A percentile compares a stretch with the other conserved stretches of the same genome.
phyloP scores from a whole-genome alignment of 371 early-diverging fungal genomes.

The Rhizomucor miehei region DNA sequence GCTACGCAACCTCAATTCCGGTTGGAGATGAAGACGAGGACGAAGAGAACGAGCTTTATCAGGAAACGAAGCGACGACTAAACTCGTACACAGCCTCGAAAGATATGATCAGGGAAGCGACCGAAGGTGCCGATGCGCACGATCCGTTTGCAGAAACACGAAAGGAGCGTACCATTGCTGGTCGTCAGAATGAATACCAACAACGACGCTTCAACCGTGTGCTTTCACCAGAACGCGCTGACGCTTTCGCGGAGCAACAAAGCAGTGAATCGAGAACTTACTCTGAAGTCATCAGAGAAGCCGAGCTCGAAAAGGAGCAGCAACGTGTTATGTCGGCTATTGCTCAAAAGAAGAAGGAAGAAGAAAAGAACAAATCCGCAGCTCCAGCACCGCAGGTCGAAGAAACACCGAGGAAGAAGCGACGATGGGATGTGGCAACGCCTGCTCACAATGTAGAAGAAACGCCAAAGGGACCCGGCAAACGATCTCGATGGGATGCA shows the following conservation, averaged over 20 bases:
- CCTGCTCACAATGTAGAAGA: constrained; percentile 65
- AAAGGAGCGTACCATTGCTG: constrained; percentile 63
- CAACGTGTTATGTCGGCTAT: constrained; percentile 65
- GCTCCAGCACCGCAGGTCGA: constrained; percentile 38
- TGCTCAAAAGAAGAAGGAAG: constrained; percentile 71
- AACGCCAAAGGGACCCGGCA: constrained; percentile 52
- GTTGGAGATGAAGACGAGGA: constrained; percentile 61
- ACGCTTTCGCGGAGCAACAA: constrained; percentile 71
- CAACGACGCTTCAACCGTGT: constrained; percentile 74
- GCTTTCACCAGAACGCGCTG: constrained; percentile 85
- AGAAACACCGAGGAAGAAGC: constrained; percentile 54
- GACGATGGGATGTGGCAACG: constrained; percentile 89
- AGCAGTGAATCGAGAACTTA: constrained; percentile 64
- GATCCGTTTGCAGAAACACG: constrained; percentile 70
- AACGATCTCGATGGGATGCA: constrained; percentile 82
- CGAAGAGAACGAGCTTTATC: constrained; percentile 44
- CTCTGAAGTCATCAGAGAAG: constrained; percentile 83
- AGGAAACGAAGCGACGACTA: constrained; percentile 48
- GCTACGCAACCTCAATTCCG: constrained; percentile 69
- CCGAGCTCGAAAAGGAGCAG: constrained; percentile 83
- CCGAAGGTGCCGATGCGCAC: constrained; percentile 53
- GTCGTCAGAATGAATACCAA: constrained; percentile 87
- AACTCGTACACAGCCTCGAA: constrained; percentile 83
- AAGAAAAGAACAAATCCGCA: constrained; percentile 7
- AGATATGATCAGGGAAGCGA: constrained; percentile 65